Conservation (phyloP, 2,329 filamentous ascomycete species). For the Xylariomycetidae sp. region DNA sequence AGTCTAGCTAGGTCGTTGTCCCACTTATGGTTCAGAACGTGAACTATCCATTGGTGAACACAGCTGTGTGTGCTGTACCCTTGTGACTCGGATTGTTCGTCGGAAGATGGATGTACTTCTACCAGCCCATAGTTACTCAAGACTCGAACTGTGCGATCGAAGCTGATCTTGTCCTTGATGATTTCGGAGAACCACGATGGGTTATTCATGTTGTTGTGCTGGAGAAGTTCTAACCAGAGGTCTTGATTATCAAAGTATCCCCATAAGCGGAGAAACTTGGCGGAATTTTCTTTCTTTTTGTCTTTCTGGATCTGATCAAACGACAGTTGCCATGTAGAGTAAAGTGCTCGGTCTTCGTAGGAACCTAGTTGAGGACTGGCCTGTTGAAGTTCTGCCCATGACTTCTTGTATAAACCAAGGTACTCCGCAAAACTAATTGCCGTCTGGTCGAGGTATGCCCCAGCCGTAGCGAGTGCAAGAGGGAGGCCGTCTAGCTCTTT, state of each 20-base stretch:
- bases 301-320: slow-evolving; percentile 30
- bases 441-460: slow-evolving; percentile 36
- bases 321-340: slow-evolving; percentile 35
- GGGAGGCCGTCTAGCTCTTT: slow-evolving; percentile 38
- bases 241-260: slow-evolving; percentile 13
- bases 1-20: slow-evolving; percentile 7
- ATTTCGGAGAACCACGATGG: slow-evolving; percentile 1
- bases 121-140: slow-evolving; percentile 7
- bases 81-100: not conserved
- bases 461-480: slow-evolving; percentile 41
- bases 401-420: slow-evolving; percentile 32
- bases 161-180: slow-evolving; percentile 5
- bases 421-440: slow-evolving; percentile 34
- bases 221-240: slow-evolving; percentile 11
- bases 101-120: slow-evolving; percentile 1
- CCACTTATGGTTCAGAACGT: slow-evolving; percentile 10
- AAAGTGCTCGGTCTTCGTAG: slow-evolving; percentile 30
- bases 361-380: slow-evolving; percentile 21
- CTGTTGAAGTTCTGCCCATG: slow-evolving; percentile 32
- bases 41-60: slow-evolving; percentile 18
- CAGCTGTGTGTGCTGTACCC: slow-evolving; percentile 21
- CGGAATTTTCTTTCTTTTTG: slow-evolving; percentile 18
- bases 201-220: not conserved
- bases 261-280: slow-evolving; percentile 9
- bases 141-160: slow-evolving; percentile 5